These are phyloP conservation scores for Cenchrus purpureus DNA, from an alignment of 176 grass and related monocot genomes.

Conservation along the genomic window DNA sequence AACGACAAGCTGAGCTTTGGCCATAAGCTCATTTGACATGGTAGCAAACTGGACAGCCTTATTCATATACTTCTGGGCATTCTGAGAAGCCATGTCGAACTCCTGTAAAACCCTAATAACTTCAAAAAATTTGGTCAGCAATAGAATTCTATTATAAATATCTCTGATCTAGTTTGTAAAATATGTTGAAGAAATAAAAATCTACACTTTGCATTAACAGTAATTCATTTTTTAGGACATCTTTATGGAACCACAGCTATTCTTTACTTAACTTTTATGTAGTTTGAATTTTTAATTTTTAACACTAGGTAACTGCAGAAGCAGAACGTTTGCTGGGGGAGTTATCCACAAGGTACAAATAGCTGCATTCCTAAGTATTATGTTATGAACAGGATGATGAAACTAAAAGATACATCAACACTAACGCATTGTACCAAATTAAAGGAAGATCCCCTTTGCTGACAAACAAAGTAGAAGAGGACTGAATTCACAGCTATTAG, in stretches of 20 bases:
- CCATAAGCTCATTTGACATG: too few species aligned
- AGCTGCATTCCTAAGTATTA: constrained; percentile 8
- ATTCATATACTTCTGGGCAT: too few species aligned
- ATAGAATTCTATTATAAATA: background rate
- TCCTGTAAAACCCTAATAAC: too few species aligned
- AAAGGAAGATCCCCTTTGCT: background rate
- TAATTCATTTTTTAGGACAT: background rate
- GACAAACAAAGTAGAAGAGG: background rate
- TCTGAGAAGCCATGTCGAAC: too few species aligned
- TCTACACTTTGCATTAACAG: background rate
- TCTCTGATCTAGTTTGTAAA: background rate
- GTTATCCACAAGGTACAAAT: background rate
- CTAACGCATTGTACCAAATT: background rate
- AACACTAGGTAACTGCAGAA: background rate
- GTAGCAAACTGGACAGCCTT: too few species aligned
- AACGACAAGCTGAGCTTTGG: too few species aligned
- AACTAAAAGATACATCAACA: constrained; percentile 20
- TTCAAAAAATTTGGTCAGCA: background rate
- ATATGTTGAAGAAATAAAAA: background rate
- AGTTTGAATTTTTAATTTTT: background rate
- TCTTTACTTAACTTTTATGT: background rate
- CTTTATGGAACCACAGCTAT: background rate
- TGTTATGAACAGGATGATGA: background rate
- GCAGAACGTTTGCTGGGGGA: background rate
- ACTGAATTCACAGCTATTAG: constrained; percentile 1